A percentile compares a stretch with the other conserved stretches of the same genome.
Evolutionary conservation across 257 asterid genomes (phyloP).

Genomic region (Asclepias syriaca): DNA sequence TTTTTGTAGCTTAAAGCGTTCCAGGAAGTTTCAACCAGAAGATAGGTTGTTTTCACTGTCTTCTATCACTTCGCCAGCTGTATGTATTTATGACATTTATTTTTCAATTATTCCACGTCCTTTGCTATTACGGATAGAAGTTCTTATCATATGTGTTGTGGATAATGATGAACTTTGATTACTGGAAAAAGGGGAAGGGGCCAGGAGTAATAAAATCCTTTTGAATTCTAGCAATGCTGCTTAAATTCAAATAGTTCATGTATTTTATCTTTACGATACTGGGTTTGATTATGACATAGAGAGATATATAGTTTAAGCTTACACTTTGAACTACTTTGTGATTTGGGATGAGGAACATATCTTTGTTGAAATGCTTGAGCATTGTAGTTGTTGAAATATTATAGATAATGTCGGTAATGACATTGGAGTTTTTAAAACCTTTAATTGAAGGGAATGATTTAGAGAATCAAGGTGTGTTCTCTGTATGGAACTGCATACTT

Average conservation of each 20-base stretch:
- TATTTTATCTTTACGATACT: background rate
- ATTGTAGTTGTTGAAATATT: background rate
- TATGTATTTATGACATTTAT: constrained; percentile 31
- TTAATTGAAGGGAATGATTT: background rate
- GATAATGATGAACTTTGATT: background rate
- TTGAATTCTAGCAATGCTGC: background rate
- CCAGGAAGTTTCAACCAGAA: constrained; percentile 94
- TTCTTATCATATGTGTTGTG: background rate
- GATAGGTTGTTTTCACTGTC: constrained; percentile 96
- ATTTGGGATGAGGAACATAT: background rate
- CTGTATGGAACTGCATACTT: background rate
- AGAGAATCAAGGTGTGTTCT: background rate
- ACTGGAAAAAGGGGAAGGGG: background rate
- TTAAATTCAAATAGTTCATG: background rate
- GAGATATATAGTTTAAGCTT: background rate
- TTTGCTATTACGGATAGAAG: background rate
- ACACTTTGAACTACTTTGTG: constrained; percentile 2
- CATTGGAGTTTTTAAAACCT: background rate
- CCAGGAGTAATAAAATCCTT: background rate
- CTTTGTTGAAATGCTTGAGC: background rate
- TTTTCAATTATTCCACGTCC: background rate
- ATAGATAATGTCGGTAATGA: background rate
- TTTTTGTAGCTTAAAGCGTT: constrained; percentile 77
- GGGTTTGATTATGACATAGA: background rate
- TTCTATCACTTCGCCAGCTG: constrained; percentile 93